Percentiles rank a stretch among this genome's conserved stretches.
Evolutionary conservation across 1,284 basidiomycete species (phyloP).

Genomic region (Xanthoconium separans): DNA sequence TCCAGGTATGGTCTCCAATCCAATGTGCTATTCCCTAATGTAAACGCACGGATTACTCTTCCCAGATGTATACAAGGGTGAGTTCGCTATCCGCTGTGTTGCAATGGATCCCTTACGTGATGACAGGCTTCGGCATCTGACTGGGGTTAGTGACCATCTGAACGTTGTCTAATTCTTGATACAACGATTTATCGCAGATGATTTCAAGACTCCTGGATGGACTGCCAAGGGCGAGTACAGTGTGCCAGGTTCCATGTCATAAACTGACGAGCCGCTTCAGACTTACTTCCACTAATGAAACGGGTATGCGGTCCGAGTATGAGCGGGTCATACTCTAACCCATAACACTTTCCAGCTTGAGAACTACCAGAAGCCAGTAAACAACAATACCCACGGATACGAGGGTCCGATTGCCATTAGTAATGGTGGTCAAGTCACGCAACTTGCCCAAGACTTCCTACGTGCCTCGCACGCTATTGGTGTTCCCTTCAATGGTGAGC

Average conservation of each 20-base stretch:
- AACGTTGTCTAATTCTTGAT: neutral
- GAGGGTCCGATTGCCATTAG: conserved; percentile 71
- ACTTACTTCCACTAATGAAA: conserved; percentile 72
- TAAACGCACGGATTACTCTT: neutral
- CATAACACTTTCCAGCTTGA: conserved; percentile 45
- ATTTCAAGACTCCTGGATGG: conserved; percentile 74
- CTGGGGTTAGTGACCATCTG: conserved; percentile 50
- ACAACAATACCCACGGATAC: conserved; percentile 61
- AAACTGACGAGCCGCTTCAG: conserved; percentile 32
- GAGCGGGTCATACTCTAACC: neutral
- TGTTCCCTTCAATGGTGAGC: conserved; percentile 63
- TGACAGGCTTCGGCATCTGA: conserved; percentile 62
- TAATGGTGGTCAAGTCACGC: conserved; percentile 60
- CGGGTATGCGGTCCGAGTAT: conserved; percentile 37
- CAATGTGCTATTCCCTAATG: neutral
- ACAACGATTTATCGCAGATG: conserved; percentile 42
- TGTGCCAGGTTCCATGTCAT: conserved; percentile 1
- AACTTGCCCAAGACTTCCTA: conserved; percentile 68
- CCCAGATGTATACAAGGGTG: conserved; percentile 62
- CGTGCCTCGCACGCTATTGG: conserved; percentile 62
- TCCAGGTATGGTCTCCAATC: conserved; percentile 40
- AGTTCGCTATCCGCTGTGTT: conserved; percentile 16
- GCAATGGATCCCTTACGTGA: neutral
- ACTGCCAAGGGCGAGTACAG: conserved; percentile 49
- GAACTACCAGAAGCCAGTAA: conserved; percentile 70